phyloP scores from a whole-genome alignment of 1,284 basidiomycete genomes.

The Earliella scabrosa region DNA sequence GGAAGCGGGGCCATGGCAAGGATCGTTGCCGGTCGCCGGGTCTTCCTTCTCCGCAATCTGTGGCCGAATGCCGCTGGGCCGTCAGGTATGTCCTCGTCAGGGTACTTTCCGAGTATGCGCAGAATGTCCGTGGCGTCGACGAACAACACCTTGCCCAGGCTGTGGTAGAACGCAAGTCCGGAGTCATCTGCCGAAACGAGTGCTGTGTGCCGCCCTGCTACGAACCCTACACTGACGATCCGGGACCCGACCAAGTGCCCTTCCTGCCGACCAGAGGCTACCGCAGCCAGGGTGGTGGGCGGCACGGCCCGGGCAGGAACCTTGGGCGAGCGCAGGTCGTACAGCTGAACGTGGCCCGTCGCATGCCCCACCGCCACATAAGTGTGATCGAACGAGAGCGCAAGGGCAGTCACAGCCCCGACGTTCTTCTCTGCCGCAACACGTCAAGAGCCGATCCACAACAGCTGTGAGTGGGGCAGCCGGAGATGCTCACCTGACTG shows the following conservation, averaged over 20 bases:
- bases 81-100: constrained; percentile 50
- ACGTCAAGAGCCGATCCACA: constrained; percentile 3
- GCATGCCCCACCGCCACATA: constrained; percentile 91
- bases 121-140: constrained; percentile 95
- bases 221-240: constrained; percentile 89
- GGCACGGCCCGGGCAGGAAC: constrained; percentile 70
- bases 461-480: neutral
- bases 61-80: constrained; percentile 22
- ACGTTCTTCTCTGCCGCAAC: constrained; percentile 53
- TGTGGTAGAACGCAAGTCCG: constrained; percentile 96
- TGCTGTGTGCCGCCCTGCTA: constrained; percentile 94
- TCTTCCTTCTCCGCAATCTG: constrained; percentile 35
- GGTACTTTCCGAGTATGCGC: constrained; percentile 92
- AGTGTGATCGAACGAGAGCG: constrained; percentile 93
- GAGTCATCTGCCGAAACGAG: constrained; percentile 91
- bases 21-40: constrained; percentile 60
- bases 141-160: constrained; percentile 92
- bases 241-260: constrained; percentile 88
- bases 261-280: constrained; percentile 87
- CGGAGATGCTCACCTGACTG: constrained; percentile 54
- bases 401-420: constrained; percentile 89
- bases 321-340: constrained; percentile 78
- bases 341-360: constrained; percentile 87
- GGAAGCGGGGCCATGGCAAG: constrained; percentile 86
- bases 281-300: constrained; percentile 69